Conservation (phyloP, 1,139 yeast species). For the Protomyces macrosporus region DNA sequence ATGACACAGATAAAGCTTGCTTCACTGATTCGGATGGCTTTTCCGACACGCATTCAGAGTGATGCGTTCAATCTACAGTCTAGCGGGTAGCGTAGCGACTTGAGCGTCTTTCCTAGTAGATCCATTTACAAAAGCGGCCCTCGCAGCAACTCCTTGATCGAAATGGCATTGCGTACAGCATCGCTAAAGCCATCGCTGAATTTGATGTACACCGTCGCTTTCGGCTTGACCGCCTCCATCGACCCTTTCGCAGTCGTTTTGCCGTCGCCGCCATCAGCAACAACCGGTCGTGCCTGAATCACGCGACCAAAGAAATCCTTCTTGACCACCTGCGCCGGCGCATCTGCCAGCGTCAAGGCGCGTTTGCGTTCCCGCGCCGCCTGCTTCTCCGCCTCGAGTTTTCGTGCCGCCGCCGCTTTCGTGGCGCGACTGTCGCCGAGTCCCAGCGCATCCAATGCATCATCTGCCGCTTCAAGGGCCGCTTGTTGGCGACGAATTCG, state of each 20-base stretch:
- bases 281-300: conserved; percentile 25
- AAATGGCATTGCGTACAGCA: conserved; percentile 81
- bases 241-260: too few relatives aligned
- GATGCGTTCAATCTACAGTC: not conserved
- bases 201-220: conserved; percentile 73
- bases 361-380: conserved; percentile 21
- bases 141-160: conserved; percentile 55
- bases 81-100: too few relatives aligned
- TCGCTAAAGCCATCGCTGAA: conserved; percentile 91
- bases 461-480: not conserved
- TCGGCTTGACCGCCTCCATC: conserved; percentile 27
- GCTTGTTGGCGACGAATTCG: conserved; percentile 5
- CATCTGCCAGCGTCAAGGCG: conserved; percentile 8
- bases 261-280: too few relatives aligned
- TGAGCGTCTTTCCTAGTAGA: not conserved
- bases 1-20: not conserved
- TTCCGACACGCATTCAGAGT: not conserved
- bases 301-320: conserved; percentile 31
- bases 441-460: not conserved
- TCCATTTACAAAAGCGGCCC: not conserved
- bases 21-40: not conserved
- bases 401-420: not conserved
- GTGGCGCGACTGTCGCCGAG: not conserved
- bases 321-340: conserved; percentile 27
- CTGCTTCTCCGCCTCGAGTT: not conserved